These are phyloP conservation scores for Tribonema minus DNA, from an alignment of 108 stramenopile genomes.

Conservation along the genomic window DNA sequence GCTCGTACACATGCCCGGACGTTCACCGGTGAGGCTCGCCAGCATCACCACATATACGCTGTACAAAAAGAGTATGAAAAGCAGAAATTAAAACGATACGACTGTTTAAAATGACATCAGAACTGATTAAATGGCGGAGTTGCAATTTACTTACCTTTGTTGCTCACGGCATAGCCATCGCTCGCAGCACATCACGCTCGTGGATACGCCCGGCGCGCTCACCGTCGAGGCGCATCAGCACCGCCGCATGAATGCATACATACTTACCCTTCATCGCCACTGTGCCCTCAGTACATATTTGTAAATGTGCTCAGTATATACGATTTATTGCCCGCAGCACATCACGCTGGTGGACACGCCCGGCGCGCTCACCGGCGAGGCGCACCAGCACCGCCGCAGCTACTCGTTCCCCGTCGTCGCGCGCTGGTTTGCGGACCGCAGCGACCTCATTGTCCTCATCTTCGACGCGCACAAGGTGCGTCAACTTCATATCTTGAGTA, in stretches of 20 bases:
- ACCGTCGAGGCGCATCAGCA: conserved; percentile 61
- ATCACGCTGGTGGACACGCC: conserved; percentile 92
- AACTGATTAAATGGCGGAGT: no score
- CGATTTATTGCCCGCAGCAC: conserved; percentile 53
- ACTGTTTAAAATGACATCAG: no score
- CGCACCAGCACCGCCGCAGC: conserved; percentile 57
- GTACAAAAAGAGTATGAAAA: no score
- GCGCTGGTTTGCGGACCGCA: conserved; percentile 54
- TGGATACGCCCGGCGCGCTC: conserved; percentile 79
- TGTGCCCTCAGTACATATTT: no score
- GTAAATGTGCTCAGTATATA: no score
- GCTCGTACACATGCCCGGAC: conserved; percentile 83
- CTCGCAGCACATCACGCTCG: conserved; percentile 80
- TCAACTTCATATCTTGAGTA: neutral
- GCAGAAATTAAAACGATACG: no score
- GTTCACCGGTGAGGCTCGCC: conserved; percentile 60
- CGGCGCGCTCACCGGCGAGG: conserved; percentile 61
- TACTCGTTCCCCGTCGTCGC: conserved; percentile 4
- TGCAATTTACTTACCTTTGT: no score
- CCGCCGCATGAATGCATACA: no score
- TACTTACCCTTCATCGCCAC: no score
- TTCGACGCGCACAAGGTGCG: conserved; percentile 54
- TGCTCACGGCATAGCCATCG: no score
- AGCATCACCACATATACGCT: conserved; percentile 43
- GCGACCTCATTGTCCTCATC: conserved; percentile 50